Percentiles rank a stretch among this genome's conserved stretches.
These are phyloP conservation scores for Phaeoacremonium minimum DNA, from an alignment of 2,329 filamentous ascomycete genomes.

Conservation along the genomic window DNA sequence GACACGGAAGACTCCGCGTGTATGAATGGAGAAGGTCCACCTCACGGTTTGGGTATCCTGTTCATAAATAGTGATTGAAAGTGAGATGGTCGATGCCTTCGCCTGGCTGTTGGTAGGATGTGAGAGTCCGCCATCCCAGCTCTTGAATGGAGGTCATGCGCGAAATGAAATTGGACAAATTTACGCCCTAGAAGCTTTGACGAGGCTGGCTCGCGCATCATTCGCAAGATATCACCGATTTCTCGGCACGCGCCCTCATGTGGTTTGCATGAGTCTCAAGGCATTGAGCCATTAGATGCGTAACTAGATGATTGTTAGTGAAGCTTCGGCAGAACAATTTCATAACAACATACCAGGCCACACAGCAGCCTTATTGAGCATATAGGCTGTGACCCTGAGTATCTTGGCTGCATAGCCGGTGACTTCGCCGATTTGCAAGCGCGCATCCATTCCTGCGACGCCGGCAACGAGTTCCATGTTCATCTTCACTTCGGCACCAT, in stretches of 20 bases:
- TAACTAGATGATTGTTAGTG: slow-evolving; percentile 26
- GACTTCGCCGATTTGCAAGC: slow-evolving; percentile 54
- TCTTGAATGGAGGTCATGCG: too few species aligned
- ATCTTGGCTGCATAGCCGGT: slow-evolving; percentile 83
- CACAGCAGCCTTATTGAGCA: slow-evolving; percentile 83
- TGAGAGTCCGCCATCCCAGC: too few species aligned
- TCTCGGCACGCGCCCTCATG: slow-evolving; percentile 47
- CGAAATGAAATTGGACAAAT: too few species aligned
- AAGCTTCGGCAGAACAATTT: neutral
- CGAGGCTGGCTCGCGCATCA: too few species aligned
- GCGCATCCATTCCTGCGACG: slow-evolving; percentile 47
- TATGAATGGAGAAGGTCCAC: too few species aligned
- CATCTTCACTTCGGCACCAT: slow-evolving; percentile 76
- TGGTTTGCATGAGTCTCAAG: slow-evolving; percentile 50
- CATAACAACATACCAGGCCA: slow-evolving; percentile 71
- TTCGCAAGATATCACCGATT: slow-evolving; percentile 39
- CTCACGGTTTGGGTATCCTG: too few species aligned
- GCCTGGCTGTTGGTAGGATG: too few species aligned
- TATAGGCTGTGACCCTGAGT: slow-evolving; percentile 76
- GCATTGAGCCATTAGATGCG: slow-evolving; percentile 50
- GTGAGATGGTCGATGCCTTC: too few species aligned
- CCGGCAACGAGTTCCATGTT: slow-evolving; percentile 48
- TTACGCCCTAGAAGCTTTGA: too few species aligned
- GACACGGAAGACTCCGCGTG: too few species aligned
- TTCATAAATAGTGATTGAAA: too few species aligned